Evolutionary conservation across 2,329 filamentous ascomycete genomes (phyloP), one percentile per base, ranked within the genome.

Genomic region (Aspergillus candidus): DNA sequence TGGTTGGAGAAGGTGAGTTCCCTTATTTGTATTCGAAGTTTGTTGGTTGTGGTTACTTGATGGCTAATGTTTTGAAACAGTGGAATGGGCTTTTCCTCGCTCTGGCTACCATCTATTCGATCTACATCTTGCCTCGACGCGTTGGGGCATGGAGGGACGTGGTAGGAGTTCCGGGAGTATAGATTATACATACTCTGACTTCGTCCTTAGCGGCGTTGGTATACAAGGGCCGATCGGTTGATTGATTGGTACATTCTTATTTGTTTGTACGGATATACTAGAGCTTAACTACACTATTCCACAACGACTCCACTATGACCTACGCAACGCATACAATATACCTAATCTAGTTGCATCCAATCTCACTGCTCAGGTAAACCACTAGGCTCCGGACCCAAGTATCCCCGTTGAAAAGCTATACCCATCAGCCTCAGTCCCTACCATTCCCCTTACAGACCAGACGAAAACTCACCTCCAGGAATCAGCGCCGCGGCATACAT

Each of bases 1-100:
- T 97, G 91, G 90, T 83, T 94, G 58, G 93, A 98, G 72, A 98
- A 97, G 84, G 84, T 86, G 58, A 59, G 75, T 63, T 41, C 6
- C 17, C 17, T 12, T 32, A 15, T 38, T 35, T 17, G 14, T 11
- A 12, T 40, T 15, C 15, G 15, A 15, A 4, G 13, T 6, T 36
- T 29, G 12, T 36, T 22, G 30, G 44, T 52, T 31, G 51, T 41
- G 8, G n/a, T 31, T 33, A 42, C 40, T 44, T 38, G n/a, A 48
- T 18, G 13, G 50, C 48, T 54, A 50, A 53, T 35, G 6, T 18
- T 18, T 10, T 27, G 44, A 6, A 10, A 17, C 43, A 76, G 74
- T 59, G 76, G 43, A 75, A 72, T 22, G 76, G 76, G 1, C 55
- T 79, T 30, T 31, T 70, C 15, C 63, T 77, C 34, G 74, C 76